Conservation (phyloP, 371 early-diverging fungal species). For the Actinomucor elegans region DNA sequence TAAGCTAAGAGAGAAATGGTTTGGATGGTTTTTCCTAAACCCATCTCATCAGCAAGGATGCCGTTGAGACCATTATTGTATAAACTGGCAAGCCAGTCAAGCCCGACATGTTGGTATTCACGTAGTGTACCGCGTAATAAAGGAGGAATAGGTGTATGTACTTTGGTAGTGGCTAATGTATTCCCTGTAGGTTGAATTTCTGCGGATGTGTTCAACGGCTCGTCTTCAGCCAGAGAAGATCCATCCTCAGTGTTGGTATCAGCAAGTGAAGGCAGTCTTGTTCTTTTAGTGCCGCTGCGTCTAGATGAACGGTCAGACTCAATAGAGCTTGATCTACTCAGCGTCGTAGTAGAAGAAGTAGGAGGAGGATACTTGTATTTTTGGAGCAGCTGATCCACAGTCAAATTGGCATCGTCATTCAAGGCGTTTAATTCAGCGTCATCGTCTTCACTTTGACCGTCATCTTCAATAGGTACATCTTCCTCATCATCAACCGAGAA, state of each 20-base stretch:
- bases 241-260: not conserved
- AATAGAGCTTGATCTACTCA: too few species aligned
- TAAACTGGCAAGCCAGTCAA: constrained; percentile 84
- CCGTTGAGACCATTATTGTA: constrained; percentile 95
- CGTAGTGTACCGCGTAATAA: constrained; percentile 69
- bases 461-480: constrained; percentile 35
- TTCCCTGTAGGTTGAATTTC: constrained; percentile 35
- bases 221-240: not conserved
- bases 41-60: constrained; percentile 99
- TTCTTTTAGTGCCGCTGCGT: too few species aligned
- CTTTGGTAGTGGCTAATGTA: constrained; percentile 42
- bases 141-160: constrained; percentile 55
- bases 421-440: constrained; percentile 53
- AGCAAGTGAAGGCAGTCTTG: too few species aligned
- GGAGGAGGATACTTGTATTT: constrained; percentile 50
- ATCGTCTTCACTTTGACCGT: constrained; percentile 49
- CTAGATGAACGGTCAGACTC: too few species aligned
- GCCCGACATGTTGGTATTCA: constrained; percentile 77
- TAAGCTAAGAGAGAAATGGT: constrained; percentile 86
- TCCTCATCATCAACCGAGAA: constrained; percentile 15
- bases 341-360: too few species aligned
- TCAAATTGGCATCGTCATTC: constrained; percentile 52
- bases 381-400: constrained; percentile 57
- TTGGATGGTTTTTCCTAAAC: constrained; percentile 97
- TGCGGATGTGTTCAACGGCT: too few species aligned